These are phyloP conservation scores for Halenospora varia DNA, from an alignment of 495 filamentous ascomycete genomes.

Conservation along the genomic window DNA sequence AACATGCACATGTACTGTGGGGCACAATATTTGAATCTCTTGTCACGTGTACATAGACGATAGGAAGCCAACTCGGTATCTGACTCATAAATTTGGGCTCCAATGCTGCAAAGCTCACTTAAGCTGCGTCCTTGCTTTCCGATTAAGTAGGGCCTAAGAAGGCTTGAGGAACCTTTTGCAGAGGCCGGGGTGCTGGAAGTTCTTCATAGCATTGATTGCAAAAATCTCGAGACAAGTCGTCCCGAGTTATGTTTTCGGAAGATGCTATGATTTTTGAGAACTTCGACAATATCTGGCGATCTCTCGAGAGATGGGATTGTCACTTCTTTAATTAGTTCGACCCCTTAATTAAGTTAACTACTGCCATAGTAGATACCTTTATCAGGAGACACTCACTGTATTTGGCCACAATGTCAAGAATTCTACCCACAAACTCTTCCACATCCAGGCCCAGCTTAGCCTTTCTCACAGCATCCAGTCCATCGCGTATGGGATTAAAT, in stretches of 20 bases:
- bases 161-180: not conserved
- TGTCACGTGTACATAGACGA: not conserved
- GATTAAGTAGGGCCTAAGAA: not conserved
- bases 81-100: not conserved
- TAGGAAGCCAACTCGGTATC: not conserved
- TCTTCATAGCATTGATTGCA: constrained; percentile 39
- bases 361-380: not conserved
- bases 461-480: not conserved
- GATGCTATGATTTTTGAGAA: not conserved
- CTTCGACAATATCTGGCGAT: not conserved
- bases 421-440: not conserved
- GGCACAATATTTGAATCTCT: too few relatives aligned
- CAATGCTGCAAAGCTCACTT: not conserved
- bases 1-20: too few relatives aligned
- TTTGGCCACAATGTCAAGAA: not conserved
- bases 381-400: not conserved
- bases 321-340: not conserved
- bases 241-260: constrained; percentile 21
- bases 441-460: not conserved
- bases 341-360: not conserved
- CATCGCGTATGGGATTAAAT: not conserved
- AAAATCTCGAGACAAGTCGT: constrained; percentile 39
- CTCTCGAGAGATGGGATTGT: not conserved
- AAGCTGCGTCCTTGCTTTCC: not conserved
- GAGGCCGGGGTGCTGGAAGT: too few relatives aligned